Conservation (phyloP, 371 early-diverging fungal species). For the Saksenaea vasiformis region DNA sequence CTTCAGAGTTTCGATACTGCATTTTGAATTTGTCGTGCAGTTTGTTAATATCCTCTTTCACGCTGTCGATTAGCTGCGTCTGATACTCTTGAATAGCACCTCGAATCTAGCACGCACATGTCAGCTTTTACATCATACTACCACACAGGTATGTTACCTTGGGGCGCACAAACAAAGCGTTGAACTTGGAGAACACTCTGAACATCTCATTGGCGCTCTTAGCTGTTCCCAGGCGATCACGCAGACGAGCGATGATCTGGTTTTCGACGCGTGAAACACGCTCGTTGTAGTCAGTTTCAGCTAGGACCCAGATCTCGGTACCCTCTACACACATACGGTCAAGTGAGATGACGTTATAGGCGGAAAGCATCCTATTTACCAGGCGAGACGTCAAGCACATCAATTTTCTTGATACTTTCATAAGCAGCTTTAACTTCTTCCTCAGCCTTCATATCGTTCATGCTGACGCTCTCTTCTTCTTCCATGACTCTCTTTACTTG, state of each 20-base stretch:
- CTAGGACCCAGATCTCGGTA: slow-evolving; percentile 90
- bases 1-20: slow-evolving; percentile 90
- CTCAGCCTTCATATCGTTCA: slow-evolving; percentile 75
- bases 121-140: background rate
- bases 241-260: slow-evolving; percentile 92
- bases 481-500: slow-evolving; percentile 54
- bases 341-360: background rate
- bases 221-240: slow-evolving; percentile 92
- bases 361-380: slow-evolving; percentile 26
- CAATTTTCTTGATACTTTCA: slow-evolving; percentile 90
- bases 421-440: slow-evolving; percentile 94
- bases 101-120: slow-evolving; percentile 70
- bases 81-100: slow-evolving; percentile 99
- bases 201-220: slow-evolving; percentile 99
- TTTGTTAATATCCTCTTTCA: slow-evolving; percentile 94
- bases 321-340: slow-evolving; percentile 71
- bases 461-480: slow-evolving; percentile 61
- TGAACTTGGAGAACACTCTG: slow-evolving; percentile 98
- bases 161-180: slow-evolving; percentile 96
- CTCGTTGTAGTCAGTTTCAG: slow-evolving; percentile 93
- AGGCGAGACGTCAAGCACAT: slow-evolving; percentile 91
- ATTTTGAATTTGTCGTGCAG: slow-evolving; percentile 95
- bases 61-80: slow-evolving; percentile 94
- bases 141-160: slow-evolving; percentile 53
- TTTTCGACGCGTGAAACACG: slow-evolving; percentile 95